phyloP scores from a whole-genome alignment of 1,139 yeast species.

The Magnusiomyces paraingens region DNA sequence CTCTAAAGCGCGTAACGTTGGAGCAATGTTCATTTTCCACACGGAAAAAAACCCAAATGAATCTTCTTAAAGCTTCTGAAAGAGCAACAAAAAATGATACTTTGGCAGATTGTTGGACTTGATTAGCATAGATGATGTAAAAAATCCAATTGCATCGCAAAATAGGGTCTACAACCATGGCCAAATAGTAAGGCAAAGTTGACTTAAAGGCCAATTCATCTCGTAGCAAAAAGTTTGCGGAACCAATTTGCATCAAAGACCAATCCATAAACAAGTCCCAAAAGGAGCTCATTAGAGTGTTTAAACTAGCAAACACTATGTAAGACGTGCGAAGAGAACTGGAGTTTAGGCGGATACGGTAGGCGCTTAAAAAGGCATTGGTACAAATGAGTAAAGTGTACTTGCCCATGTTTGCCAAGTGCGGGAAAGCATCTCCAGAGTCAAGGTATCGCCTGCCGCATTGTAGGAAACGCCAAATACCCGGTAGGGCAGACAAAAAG shows the following conservation, averaged over 20 bases:
- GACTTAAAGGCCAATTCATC: conserved; percentile 59
- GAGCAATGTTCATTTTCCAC: conserved; percentile 95
- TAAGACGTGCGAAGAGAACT: conserved; percentile 48
- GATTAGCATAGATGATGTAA: conserved; percentile 59
- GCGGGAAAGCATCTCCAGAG: conserved; percentile 95
- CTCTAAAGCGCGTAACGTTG: conserved; percentile 75
- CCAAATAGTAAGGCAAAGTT: conserved; percentile 61
- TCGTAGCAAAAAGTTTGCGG: conserved; percentile 56
- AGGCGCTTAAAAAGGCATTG: conserved; percentile 69
- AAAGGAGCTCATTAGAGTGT: conserved; percentile 59
- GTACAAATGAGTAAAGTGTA: conserved; percentile 61
- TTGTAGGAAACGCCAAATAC: conserved; percentile 84
- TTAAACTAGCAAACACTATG: conserved; percentile 65
- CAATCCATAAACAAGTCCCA: conserved; percentile 98
- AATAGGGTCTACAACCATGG: conserved; percentile 65
- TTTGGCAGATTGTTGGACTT: conserved; percentile 85
- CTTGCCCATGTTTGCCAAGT: conserved; percentile 82
- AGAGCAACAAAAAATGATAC: conserved; percentile 78
- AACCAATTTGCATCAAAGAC: conserved; percentile 77
- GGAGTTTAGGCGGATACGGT: conserved; percentile 53
- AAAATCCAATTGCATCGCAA: conserved; percentile 89
- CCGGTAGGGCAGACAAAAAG: conserved; percentile 75
- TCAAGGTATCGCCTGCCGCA: conserved; percentile 88
- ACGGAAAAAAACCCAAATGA: conserved; percentile 84
- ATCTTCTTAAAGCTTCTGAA: conserved; percentile 75